Evolutionary conservation across 73 alveolate genomes (phyloP).

Genomic region (Paramecium tetraurelia): DNA sequence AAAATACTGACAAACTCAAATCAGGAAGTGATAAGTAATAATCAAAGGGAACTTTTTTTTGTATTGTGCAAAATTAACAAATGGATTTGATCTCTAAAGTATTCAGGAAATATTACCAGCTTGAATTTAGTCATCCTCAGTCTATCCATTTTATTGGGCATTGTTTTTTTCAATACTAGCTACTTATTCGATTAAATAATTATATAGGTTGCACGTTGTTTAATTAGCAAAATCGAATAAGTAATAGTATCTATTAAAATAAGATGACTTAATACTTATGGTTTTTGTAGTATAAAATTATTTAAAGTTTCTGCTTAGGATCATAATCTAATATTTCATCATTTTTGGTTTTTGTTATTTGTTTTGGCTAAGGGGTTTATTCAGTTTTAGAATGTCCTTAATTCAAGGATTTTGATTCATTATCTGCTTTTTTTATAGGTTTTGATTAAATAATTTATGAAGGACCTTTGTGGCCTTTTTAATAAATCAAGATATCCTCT

Average conservation of each 20-base stretch:
- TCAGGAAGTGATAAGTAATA: not conserved
- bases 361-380: not conserved
- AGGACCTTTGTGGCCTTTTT: not conserved
- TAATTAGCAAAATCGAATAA: not conserved
- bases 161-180: not conserved
- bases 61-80: conserved; percentile 4
- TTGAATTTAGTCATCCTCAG: not conserved
- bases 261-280: not conserved
- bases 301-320: not conserved
- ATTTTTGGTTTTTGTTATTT: not conserved
- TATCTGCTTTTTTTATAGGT: not conserved
- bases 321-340: not conserved
- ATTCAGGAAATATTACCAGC: not conserved
- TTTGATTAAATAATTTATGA: not conserved
- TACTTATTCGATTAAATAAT: not conserved
- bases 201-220: not conserved
- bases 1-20: not conserved
- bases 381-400: not conserved
- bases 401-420: not conserved
- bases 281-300: not conserved
- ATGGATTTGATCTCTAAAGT: not conserved
- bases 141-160: not conserved
- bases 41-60: conserved; percentile 19
- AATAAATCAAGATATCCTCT: not conserved
- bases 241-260: not conserved